phyloP scores from a whole-genome alignment of 768 basidiomycete species.

The Mycena galopus region DNA sequence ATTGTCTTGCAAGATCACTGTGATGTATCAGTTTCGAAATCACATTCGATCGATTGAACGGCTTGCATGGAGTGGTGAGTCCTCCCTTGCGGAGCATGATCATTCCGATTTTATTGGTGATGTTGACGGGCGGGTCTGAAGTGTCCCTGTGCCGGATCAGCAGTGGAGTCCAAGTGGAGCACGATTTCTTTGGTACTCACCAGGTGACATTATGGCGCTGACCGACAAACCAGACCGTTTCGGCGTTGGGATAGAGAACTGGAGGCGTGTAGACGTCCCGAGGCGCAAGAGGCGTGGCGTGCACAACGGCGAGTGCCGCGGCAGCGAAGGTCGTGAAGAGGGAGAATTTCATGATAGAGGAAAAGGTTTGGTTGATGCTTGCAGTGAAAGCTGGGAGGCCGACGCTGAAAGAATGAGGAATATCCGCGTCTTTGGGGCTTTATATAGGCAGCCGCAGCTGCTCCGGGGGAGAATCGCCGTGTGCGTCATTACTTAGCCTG shows the following conservation, averaged over 20 bases:
- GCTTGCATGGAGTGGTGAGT: conserved; percentile 42
- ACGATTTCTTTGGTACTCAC: too few relatives aligned
- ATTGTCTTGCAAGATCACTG: conserved; percentile 42
- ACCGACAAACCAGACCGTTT: conserved; percentile 36
- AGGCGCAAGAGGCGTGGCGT: conserved; percentile 23
- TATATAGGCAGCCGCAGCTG: neutral
- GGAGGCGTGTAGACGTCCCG: conserved; percentile 40
- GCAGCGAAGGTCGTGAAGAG: conserved; percentile 26
- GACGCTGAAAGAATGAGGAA: conserved; percentile 1
- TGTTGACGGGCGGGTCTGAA: conserved; percentile 39
- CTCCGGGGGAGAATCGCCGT: conserved; percentile 27
- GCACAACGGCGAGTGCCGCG: conserved; percentile 13
- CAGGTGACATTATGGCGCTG: conserved; percentile 37
- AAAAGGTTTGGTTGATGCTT: neutral
- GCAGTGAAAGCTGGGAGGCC: neutral
- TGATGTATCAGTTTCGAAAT: neutral
- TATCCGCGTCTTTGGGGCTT: neutral
- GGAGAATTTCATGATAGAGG: conserved; percentile 31
- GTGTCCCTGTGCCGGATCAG: conserved; percentile 44
- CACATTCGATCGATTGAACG: neutral
- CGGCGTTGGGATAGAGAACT: conserved; percentile 32
- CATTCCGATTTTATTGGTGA: conserved; percentile 48
- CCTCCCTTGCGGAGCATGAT: conserved; percentile 44
- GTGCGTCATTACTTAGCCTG: conserved; percentile 12
- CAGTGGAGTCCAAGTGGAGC: neutral